These are phyloP conservation scores for Aegilops tauschii DNA, from an alignment of 176 grass and related monocot genomes.

Conservation along the genomic window DNA sequence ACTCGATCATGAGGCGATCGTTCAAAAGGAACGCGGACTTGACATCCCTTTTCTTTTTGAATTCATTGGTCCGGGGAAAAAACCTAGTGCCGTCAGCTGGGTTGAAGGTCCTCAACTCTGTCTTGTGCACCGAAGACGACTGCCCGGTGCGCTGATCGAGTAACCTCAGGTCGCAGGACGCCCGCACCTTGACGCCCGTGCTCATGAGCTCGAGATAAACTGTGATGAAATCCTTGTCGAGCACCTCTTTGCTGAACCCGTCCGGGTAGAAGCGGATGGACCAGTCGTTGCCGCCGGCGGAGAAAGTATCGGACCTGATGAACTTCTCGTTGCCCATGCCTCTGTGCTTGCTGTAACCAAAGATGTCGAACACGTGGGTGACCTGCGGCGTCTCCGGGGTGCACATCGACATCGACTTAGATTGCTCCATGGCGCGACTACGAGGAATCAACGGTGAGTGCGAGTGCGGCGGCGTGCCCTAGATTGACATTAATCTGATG, in stretches of 20 bases:
- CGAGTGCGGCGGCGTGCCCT: no score
- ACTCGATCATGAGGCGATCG: constrained; percentile 16
- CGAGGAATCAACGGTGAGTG: no score
- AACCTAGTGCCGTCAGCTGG: not conserved
- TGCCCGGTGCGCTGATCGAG: no score
- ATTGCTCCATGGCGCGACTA: not conserved
- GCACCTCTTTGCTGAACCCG: not conserved
- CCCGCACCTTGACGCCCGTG: no score
- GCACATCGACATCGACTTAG: constrained; percentile 12
- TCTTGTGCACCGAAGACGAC: no score
- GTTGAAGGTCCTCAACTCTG: not conserved
- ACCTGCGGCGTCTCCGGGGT: not conserved
- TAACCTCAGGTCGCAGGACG: no score
- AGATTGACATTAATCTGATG: no score
- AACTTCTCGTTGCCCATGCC: not conserved
- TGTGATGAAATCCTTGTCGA: no score
- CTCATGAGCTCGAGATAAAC: no score
- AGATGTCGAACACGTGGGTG: not conserved
- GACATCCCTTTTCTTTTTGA: not conserved
- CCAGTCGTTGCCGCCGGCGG: not conserved
- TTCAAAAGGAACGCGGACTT: not conserved
- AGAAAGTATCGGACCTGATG: not conserved
- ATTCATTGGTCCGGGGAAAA: accelerated
- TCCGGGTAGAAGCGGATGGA: not conserved
- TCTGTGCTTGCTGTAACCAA: not conserved